A percentile compares a stretch with the other conserved stretches of the same genome.
These are phyloP conservation scores for Tubosaeta sp. DNA, from an alignment of 768 basidiomycete species.

Conservation along the genomic window DNA sequence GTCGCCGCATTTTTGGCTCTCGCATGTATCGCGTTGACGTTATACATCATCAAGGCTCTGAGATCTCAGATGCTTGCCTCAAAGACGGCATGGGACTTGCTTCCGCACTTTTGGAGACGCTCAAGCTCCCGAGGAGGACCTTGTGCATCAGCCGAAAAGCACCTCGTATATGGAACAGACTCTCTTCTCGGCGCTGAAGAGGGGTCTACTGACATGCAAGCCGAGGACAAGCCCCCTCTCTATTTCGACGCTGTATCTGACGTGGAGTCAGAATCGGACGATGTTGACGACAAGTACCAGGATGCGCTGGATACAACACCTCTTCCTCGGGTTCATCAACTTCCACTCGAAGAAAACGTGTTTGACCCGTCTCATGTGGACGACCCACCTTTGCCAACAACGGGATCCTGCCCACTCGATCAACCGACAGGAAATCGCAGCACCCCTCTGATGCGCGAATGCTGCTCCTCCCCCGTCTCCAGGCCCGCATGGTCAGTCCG, in stretches of 20 bases:
- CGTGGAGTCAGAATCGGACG: constrained; percentile 23
- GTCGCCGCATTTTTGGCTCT: constrained; percentile 21
- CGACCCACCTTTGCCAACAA: constrained; percentile 11
- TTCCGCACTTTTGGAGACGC: constrained; percentile 16
- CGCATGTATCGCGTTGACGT: constrained; percentile 15
- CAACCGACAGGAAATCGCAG: constrained; percentile 9
- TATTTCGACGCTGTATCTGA: constrained; percentile 15
- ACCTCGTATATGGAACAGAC: not conserved
- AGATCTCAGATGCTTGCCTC: constrained; percentile 18
- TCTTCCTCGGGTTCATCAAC: constrained; percentile 15
- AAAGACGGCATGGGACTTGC: constrained; percentile 20
- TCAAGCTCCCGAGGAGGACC: not conserved
- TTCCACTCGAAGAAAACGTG: constrained; percentile 15
- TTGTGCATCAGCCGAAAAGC: not conserved
- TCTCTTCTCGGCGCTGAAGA: constrained; percentile 3
- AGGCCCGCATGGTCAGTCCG: constrained; percentile 31
- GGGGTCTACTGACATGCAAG: not conserved
- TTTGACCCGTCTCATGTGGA: constrained; percentile 5
- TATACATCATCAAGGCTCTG: constrained; percentile 22
- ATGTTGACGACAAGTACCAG: constrained; percentile 28
- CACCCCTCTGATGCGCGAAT: constrained; percentile 12
- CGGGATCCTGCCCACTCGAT: constrained; percentile 4
- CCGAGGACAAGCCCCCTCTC: constrained; percentile 3
- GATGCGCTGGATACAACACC: constrained; percentile 28
- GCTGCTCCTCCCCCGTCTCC: constrained; percentile 6